phyloP scores from a whole-genome alignment of 306 rosid species.

The Fagus sylvatica region DNA sequence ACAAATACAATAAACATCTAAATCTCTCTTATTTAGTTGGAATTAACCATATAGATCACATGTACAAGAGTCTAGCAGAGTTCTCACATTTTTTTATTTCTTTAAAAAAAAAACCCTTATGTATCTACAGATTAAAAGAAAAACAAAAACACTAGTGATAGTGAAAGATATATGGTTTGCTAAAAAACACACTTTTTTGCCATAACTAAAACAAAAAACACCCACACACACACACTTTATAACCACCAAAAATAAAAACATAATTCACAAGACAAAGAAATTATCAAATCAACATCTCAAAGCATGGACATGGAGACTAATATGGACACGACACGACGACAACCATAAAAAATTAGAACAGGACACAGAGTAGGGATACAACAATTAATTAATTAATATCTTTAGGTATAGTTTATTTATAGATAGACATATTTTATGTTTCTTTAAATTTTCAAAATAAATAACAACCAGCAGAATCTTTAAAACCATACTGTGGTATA shows the following conservation, averaged over 20 bases:
- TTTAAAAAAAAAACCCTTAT: neutral
- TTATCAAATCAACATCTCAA: slow-evolving; percentile 9
- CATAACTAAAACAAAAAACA: too few species aligned
- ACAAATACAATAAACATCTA: slow-evolving; percentile 13
- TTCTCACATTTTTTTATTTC: neutral
- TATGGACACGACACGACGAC: too few species aligned
- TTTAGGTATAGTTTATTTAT: too few species aligned
- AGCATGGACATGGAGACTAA: too few species aligned
- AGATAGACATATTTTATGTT: too few species aligned
- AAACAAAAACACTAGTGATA: neutral
- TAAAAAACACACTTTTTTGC: too few species aligned
- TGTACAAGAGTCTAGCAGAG: slow-evolving; percentile 4
- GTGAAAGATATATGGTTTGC: neutral
- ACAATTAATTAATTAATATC: too few species aligned
- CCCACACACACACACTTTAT: neutral
- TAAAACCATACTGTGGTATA: too few species aligned
- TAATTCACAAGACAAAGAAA: neutral
- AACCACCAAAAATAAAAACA: neutral
- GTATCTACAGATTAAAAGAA: neutral
- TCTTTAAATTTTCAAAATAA: too few species aligned
- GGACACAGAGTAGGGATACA: too few species aligned
- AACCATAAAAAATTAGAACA: too few species aligned
- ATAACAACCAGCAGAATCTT: too few species aligned
- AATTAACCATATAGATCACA: neutral
- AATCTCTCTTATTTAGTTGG: neutral